Conservation (phyloP, 2,329 filamentous ascomycete genomes). For the Phialophora chinensis region DNA sequence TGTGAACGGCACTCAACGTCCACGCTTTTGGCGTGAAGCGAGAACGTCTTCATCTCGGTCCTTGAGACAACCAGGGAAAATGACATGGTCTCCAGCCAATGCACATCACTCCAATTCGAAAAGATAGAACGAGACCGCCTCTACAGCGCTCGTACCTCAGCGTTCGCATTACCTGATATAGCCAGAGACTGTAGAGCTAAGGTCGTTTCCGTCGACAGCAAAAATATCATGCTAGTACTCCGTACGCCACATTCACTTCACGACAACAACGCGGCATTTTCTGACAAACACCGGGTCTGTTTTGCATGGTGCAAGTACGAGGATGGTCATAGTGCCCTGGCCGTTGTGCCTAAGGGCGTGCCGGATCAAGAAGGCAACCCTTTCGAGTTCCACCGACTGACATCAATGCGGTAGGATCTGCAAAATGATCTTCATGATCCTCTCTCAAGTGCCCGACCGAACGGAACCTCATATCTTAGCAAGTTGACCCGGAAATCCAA, state of each 20-base stretch:
- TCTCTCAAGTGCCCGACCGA: constrained; percentile 6
- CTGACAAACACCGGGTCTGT: neutral
- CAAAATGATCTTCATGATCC: constrained; percentile 18
- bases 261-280: neutral
- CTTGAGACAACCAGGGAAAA: constrained; percentile 11
- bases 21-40: constrained; percentile 21
- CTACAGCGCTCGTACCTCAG: neutral
- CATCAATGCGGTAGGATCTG: constrained; percentile 16
- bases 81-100: neutral
- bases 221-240: neutral
- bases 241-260: neutral
- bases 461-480: constrained; percentile 8
- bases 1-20: neutral
- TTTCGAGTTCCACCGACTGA: constrained; percentile 6
- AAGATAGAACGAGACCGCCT: neutral
- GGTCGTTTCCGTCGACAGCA: neutral
- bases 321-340: neutral
- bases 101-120: neutral
- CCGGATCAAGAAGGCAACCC: neutral
- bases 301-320: neutral
- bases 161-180: neutral
- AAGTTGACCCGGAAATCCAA: neutral
- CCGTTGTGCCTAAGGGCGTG: constrained; percentile 1
- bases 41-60: constrained; percentile 30
- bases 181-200: neutral